Base-by-base conservation (phyloP, 176 grass and related monocot species). In the Oryza punctata region DNA sequence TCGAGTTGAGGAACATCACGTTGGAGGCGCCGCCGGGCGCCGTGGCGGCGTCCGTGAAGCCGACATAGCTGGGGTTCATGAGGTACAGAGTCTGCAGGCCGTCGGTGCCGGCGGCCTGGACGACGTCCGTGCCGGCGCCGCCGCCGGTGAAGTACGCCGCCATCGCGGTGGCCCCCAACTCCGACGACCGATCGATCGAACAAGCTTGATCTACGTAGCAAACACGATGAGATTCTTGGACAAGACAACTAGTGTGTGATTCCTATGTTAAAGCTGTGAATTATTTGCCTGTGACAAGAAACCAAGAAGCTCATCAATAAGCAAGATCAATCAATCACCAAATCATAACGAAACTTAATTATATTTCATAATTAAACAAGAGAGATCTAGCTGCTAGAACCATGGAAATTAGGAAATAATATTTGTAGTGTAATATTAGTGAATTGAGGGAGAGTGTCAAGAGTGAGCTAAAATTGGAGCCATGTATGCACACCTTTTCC, bases 81-180 rank as follows among this genome's bases (percentile, higher is more conserved):
- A 97, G 87, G 75, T 97, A 97, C 71, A 97, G 89, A 16, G 94
- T 97, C 74, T 94, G 94, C 47, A 97, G 81, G 25, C 91, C 81
- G 37, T 94, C 91, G n/a, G 82, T 78, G 40, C 82, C 37, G 37
- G 37, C 80, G 25, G 86, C 46, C 65, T 97, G 94, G 72, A 38
- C 37, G 37, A 97, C 87, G 40, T 97, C 91, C 10, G 89, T 77
- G 81, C 68, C 87, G 28, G 89, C 86, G 60, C 79, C 16, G 6
- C 49, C 49, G 47, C 85, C 79, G 26, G 85, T 82, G 79, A 84
- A 95, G 76, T 92, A 95, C 1, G 88, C 66, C 23, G 93, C 93
- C 93, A 95, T 95, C 14, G 52, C 23, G 23, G 69, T 61, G 45
- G 3, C 45, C 23, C 67, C 50, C 23, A 16, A 47, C 70, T 72